phyloP scores from a whole-genome alignment of 78 protist species.

The Chrysochromulina parva region DNA sequence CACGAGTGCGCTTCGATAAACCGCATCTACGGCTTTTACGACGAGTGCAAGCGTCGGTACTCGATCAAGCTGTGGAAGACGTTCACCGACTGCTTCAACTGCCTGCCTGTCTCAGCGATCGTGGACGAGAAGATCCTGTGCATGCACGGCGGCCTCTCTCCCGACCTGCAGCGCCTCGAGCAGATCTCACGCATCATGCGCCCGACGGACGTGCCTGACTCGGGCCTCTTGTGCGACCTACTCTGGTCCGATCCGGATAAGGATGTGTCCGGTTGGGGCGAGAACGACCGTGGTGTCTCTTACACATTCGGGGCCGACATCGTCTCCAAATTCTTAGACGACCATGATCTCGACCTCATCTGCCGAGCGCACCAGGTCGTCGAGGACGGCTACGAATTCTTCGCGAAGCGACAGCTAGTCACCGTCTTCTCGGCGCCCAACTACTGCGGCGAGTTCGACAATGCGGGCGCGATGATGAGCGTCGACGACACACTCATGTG shows the following conservation, averaged over 20 bases:
- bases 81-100: not conserved
- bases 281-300: constrained; percentile 98
- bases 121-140: constrained; percentile 97
- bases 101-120: constrained; percentile 94
- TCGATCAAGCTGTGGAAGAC: constrained; percentile 30
- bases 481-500: constrained; percentile 10
- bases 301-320: constrained; percentile 96
- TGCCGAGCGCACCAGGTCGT: constrained; percentile 84
- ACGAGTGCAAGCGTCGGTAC: constrained; percentile 51
- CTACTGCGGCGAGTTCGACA: constrained; percentile 98
- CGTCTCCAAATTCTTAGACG: constrained; percentile 79
- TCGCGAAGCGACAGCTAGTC: constrained; percentile 95
- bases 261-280: not conserved
- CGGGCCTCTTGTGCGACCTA: constrained; percentile 26
- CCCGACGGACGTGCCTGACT: constrained; percentile 98
- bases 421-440: constrained; percentile 98
- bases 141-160: constrained; percentile 97
- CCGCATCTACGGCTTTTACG: constrained; percentile 65
- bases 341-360: constrained; percentile 94
- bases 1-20: constrained; percentile 59
- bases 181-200: constrained; percentile 88
- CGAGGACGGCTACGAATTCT: constrained; percentile 69
- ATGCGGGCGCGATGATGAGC: constrained; percentile 94
- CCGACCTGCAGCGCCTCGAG: constrained; percentile 62
- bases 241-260: constrained; percentile 11